Evolutionary conservation across 1,284 basidiomycete species (phyloP), one percentile per base, ranked within the genome.

Genomic region (Cryptococcus sp.): DNA sequence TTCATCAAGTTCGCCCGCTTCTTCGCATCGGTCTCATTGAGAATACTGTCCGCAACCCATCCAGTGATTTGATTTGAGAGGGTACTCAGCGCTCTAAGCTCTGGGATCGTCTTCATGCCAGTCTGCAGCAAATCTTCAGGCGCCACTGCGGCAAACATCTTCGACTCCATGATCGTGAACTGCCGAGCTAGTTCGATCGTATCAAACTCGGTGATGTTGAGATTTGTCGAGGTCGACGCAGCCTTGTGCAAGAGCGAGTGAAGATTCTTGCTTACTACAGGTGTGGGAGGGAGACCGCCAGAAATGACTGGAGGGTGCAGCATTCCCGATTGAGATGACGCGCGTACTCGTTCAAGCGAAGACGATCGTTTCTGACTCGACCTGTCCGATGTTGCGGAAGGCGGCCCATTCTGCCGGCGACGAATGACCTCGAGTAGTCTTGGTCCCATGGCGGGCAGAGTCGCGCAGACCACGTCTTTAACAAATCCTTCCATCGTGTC

Each of bases 21-120:
- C 73, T 89, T 88, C 10, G 90, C 86, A 72, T 98, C 94, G 62
- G 91, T 88, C 66, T 91, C 88, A 55, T 82, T 84, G 27, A 99
- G 82, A 30, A 99, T 88, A 8, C 87, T 85, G 67, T 96, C 92
- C 2, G 91, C 89, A 2, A 99, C 94, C 93, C 96, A 99, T 62
- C 92, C 88, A 2, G 93, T 98, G 65, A 93, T 88, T 78, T 90
- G 84, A 75, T 98, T 99, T 66, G 89, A 92, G 50, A 93, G 87
- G 63, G 91, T 91, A 70, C 96, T 97, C 65, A 95, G 89, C 42
- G 86, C 85, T 55, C 91, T 89, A 66, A 99, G 81, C 82, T 87
- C 85, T 38, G 90, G 87, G 0, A 85, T 83, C 68, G 83, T 86
- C 70, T 86, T 85, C 42, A 51, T 57, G 86, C 85, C 62, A 35